Base-by-base conservation (phyloP, 2,329 filamentous ascomycete species). In the Sporothrix variecibatus region DNA sequence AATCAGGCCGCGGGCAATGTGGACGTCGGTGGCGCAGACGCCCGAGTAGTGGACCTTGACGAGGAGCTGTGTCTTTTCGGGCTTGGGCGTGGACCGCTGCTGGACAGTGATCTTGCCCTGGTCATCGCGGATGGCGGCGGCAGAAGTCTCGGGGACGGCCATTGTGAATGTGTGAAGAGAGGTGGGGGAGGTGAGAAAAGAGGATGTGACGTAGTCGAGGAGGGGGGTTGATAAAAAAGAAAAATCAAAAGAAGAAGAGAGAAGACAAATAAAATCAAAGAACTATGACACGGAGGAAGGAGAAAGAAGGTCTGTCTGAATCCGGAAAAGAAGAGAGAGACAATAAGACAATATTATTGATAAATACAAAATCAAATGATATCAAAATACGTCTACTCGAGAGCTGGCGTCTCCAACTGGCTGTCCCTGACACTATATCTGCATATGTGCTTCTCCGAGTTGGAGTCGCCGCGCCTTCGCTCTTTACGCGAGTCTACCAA, bases 61-160 rank as follows among this genome's bases (percentile, higher is more conserved):
- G 20, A 74, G 70, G 20, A 72, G 8, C 62, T 74, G 73, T 2
- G 69, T 74, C 6, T n/a, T n/a, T 38, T 68, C 8, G 17, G 73
- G 73, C 0, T 31, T 28, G 34, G 73, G 73, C 49, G 73, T 74
- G 7, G 46, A 28, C 23, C 73, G 60, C 60, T 72, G 38, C 20
- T 49, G 31, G 38, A 74, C 73, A 15, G 73, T 58, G 49, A 72
- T 73, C 15, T 60, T 72, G 31, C 51, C 64, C 20, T 49, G 77
- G 64, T 76, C 78, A 58, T 84, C 82, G 76, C 86, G 86, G 9
- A 72, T 51, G 6, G 75, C 71, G 26, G 73, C 77, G 71, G 75
- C 8, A 78, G 75, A 49, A 79, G 75, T 51, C 78, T 75, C 60
- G 72, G 76, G 74, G 79, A 81, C 38, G 6, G 69, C 51, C 51